Evolutionary conservation across 1,139 yeast species (phyloP), one percentile per base, ranked within the genome.

Genomic region (Lodderomyces metapsilosis): DNA sequence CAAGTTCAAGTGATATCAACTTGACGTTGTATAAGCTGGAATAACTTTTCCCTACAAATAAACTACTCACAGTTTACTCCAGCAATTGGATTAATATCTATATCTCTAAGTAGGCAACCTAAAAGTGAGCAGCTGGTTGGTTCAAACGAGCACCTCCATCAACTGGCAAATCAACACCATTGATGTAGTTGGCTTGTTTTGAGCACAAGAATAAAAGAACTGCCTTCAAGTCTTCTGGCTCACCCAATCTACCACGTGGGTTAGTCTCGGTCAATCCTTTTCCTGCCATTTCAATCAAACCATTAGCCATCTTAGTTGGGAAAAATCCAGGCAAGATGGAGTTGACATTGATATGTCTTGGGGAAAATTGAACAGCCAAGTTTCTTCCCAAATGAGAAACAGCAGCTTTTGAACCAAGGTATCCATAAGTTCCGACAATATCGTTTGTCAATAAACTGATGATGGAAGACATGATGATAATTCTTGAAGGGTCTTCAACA

Each of bases 321-420:
- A 85, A 82, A 59, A 82, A 85, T 0, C 94, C 94, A 0, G 92
- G 92, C 10, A 89, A 89, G 51, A 85, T 62, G 7, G 80, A 68
- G 61, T 84, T 84, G 50, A 82, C 87, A 37, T 79, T 81, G 53
- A 83, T 76, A 59, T 82, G 76, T 42, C 74, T 64, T n/a, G 83
- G 84, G 2, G 86, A 88, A 53, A 84, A 70, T 52, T 80, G 82
- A 38, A 72, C 56, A 2, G 89, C 84, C 54, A 84, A 70, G 47
- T 75, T 66, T 62, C 78, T 80, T 32, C 84, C 84, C 59, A 85
- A 58, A 58, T 85, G 92, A 43, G 82, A 75, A 8, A 84, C 84
- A 40, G 88, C 92, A 2, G 91, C 88, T 62, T 85, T 85, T 40
- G 91, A 84, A 6, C 91, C 87, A 44, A 76, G 59, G 61, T 85